Base-by-base conservation (phyloP, 768 basidiomycete species). In the Artomyces pyxidatus region DNA sequence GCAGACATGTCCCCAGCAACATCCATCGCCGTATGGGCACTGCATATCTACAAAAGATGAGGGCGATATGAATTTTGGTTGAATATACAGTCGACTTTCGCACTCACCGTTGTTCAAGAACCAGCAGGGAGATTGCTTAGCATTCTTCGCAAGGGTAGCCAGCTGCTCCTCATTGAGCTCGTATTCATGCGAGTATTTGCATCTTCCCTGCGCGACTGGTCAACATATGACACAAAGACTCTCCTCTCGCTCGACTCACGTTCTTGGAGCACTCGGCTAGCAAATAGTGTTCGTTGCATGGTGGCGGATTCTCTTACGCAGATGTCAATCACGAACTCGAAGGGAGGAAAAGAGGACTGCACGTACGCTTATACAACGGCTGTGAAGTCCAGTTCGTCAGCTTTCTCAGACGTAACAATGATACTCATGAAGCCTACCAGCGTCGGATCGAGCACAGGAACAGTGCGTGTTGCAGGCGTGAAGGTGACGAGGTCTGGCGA, bases 101-200 rank as follows among this genome's bases (percentile, higher is more conserved):
- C 50, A 44, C 68, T 21, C 49, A 81, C 87, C 84, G 55, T 83
- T 86, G 66, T 88, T 88, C 17, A 87, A 70, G 73, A 82, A 87
- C 62, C 87, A 88, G 65, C 88, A 90, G 0, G 88, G 88, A 1
- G 86, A 86, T 56, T 89, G 89, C 68, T 88, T 88, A 22, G 88
- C 88, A 58, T 83, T 87, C 59, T 71, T 76, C 26, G 85, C 75
- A 60, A 90, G 65, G n/a, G 75, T 76, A 25, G 75, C 74, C 51
- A 88, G 68, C 62, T 90, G 86, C 41, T 86, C 87, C 4, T 76
- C 70, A 2, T 81, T 82, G 48, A 90, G 65, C 39, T 75, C 65
- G 60, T 88, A 89, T 51, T 88, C 84, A 65, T 90, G 88, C 38
- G 86, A 86, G 66, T 89, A 90, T 67, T 84, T 88, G 76, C 88